Base-by-base conservation (phyloP, 164 flowering plant genomes). In the Buxus sempervirens region DNA sequence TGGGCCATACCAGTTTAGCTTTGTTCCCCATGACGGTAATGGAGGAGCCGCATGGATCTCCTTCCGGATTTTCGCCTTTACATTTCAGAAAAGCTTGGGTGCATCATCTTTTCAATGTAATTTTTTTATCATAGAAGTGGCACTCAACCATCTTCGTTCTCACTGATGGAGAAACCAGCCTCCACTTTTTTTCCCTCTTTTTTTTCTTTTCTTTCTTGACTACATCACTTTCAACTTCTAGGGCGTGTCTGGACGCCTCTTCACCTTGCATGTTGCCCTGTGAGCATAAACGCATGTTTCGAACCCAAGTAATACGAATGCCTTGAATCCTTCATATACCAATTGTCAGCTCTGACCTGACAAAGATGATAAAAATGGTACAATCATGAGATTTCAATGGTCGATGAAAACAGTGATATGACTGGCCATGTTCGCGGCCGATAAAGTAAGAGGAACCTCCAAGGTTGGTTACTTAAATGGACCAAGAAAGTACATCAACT, bases 361-460 rank as follows among this genome's bases (percentile, higher is more conserved):
- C n/a, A n/a, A n/a, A n/a, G n/a, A n/a, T n/a, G n/a, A n/a, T n/a
- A n/a, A n/a, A n/a, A n/a, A n/a, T n/a, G n/a, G n/a, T n/a, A n/a
- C n/a, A n/a, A n/a, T n/a, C n/a, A n/a, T n/a, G n/a, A n/a, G n/a
- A 26, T 51, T 67, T 70, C 7, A 15, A 15, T 58, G 66, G 74
- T 70, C 28, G 78, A 57, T 70, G 78, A n/a, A 56, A 71, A 67
- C 49, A 42, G 53, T 62, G 71, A 70, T 32, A 28, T 45, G 51
- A 45, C 1, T 45, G 51, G 1, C 14, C 16, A 45, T 15, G 13
- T 45, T 5, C 51, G 51, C 2, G 51, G 51, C 51, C 5, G 12
- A 45, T 4, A 45, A 45, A 45, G 12, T 4, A 45, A 15, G 13
- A 4, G 1, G 18, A 45, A 1, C 45, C 45, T 41, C 45, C 45